Conservation (phyloP, 179 eudicot genomes). For the Carnegiea gigantea region DNA sequence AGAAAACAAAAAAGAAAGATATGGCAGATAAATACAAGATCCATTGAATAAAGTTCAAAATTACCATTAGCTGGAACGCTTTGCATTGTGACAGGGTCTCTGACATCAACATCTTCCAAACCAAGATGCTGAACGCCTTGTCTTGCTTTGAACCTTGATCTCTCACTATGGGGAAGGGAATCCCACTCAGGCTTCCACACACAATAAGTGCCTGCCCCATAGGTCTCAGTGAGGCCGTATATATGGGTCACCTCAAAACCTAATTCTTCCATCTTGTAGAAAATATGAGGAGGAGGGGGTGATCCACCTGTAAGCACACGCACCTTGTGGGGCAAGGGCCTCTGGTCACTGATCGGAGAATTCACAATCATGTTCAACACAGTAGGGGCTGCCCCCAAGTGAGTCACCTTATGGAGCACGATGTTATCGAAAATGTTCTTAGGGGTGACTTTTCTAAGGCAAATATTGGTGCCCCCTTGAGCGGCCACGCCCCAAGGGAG, state of each 20-base stretch:
- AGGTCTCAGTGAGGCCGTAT: conserved; percentile 48
- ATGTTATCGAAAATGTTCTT: conserved; percentile 48
- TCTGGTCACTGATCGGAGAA: conserved; percentile 21
- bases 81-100: conserved; percentile 40
- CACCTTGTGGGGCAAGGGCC: conserved; percentile 38
- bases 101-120: conserved; percentile 37
- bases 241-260: conserved; percentile 41
- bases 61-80: conserved; percentile 38
- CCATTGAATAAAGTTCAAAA: background rate
- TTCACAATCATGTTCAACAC: conserved; percentile 61
- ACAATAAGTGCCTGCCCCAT: conserved; percentile 39
- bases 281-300: conserved; percentile 45
- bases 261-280: conserved; percentile 43
- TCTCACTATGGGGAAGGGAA: conserved; percentile 31
- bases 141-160: conserved; percentile 35
- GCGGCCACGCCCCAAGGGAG: conserved; percentile 72
- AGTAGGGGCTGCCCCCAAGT: conserved; percentile 67
- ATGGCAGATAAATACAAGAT: background rate
- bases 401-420: conserved; percentile 53
- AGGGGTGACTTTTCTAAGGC: conserved; percentile 50
- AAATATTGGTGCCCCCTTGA: conserved; percentile 60
- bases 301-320: conserved; percentile 42
- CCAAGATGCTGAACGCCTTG: conserved; percentile 43
- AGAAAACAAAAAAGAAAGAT: too few species aligned
- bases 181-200: conserved; percentile 57